These are phyloP conservation scores for Dissoconium aciculare DNA, from an alignment of 2,329 filamentous ascomycete genomes.

Conservation along the genomic window DNA sequence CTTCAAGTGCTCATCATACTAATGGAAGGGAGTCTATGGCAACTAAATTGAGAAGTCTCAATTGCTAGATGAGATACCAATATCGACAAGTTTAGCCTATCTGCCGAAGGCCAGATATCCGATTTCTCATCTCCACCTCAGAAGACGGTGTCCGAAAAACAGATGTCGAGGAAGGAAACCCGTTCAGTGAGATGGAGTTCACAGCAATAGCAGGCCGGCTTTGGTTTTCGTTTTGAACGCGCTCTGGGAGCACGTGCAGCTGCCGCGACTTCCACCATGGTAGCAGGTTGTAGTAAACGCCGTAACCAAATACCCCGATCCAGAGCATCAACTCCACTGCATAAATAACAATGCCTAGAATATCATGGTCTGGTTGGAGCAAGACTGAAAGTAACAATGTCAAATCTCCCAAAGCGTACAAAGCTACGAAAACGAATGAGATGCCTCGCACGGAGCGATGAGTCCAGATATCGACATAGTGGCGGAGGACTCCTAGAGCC, in stretches of 20 bases:
- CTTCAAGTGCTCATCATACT: too few relatives aligned
- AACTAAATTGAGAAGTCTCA: too few relatives aligned
- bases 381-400: slow-evolving; percentile 51
- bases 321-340: slow-evolving; percentile 50
- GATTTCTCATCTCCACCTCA: slow-evolving; percentile 16
- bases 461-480: slow-evolving; percentile 55
- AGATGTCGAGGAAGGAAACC: slow-evolving; percentile 45
- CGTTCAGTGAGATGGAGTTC: slow-evolving; percentile 28
- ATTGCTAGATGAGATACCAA: too few relatives aligned
- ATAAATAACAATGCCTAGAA: slow-evolving; percentile 53
- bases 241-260: background rate
- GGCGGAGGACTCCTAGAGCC: slow-evolving; percentile 49
- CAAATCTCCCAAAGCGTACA: slow-evolving; percentile 54
- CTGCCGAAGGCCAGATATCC: background rate
- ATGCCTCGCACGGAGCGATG: slow-evolving; percentile 55
- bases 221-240: slow-evolving; percentile 6
- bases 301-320: slow-evolving; percentile 51
- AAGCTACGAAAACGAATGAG: slow-evolving; percentile 55
- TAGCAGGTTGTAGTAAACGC: slow-evolving; percentile 48
- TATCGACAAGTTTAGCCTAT: too few relatives aligned
- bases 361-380: slow-evolving; percentile 43
- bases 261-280: slow-evolving; percentile 36
- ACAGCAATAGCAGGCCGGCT: background rate
- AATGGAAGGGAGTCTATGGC: too few relatives aligned
- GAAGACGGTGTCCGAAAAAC: slow-evolving; percentile 45